Percentiles rank a stretch among this genome's conserved stretches.
These are phyloP conservation scores for Pichia gijzeniarum DNA, from an alignment of 805 yeast species.

Conservation along the genomic window DNA sequence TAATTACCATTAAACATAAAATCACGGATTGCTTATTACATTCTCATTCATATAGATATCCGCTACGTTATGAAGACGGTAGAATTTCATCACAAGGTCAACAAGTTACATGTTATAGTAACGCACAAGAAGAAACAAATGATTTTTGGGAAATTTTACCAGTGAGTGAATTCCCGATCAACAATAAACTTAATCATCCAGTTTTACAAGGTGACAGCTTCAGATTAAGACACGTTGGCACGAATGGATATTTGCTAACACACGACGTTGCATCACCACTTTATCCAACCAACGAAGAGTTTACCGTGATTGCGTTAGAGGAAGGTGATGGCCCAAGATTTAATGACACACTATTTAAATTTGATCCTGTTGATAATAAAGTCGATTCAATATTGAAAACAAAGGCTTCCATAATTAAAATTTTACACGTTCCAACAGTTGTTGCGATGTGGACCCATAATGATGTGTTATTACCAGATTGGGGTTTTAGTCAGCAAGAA, in stretches of 20 bases:
- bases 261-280: slow-evolving; percentile 97
- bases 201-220: slow-evolving; percentile 67
- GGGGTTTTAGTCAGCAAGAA: slow-evolving; percentile 92
- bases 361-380: slow-evolving; percentile 54
- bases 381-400: slow-evolving; percentile 54
- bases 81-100: slow-evolving; percentile 91
- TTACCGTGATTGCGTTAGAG: slow-evolving; percentile 65
- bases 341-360: slow-evolving; percentile 72
- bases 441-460: slow-evolving; percentile 94
- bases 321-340: slow-evolving; percentile 43
- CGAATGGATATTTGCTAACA: slow-evolving; percentile 73
- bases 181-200: slow-evolving; percentile 36
- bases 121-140: slow-evolving; percentile 54
- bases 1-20: slow-evolving; percentile 71
- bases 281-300: slow-evolving; percentile 89
- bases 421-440: slow-evolving; percentile 77
- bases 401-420: slow-evolving; percentile 58
- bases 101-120: slow-evolving; percentile 72
- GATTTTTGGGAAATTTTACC: slow-evolving; percentile 88
- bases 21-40: slow-evolving; percentile 76
- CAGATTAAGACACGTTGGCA: slow-evolving; percentile 74
- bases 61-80: slow-evolving; percentile 93
- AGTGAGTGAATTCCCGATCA: slow-evolving; percentile 35
- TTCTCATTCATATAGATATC: slow-evolving; percentile 72
- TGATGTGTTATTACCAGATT: slow-evolving; percentile 80